Percentiles rank a stretch among this genome's conserved stretches.
phyloP scores from a whole-genome alignment of 1,139 yeast species.

The Blastobotrys apis region DNA sequence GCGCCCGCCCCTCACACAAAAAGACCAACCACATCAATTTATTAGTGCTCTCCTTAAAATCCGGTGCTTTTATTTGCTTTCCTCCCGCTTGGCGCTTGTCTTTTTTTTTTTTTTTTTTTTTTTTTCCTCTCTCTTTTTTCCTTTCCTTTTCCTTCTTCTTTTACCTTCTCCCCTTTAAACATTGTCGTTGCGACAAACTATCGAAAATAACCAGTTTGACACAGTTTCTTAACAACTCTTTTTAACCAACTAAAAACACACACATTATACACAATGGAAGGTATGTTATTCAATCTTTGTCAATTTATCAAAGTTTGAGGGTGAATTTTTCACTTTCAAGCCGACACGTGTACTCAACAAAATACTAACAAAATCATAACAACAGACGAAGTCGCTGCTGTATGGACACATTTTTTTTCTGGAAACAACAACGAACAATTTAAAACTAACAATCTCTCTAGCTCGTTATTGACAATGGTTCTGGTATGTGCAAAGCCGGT shows the following conservation, averaged over 20 bases:
- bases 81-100: background rate
- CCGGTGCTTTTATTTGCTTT: no score
- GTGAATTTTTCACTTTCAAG: no score
- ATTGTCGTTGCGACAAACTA: no score
- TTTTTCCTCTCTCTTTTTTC: conserved; percentile 16
- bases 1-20: no score
- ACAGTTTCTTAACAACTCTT: background rate
- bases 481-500: conserved; percentile 99
- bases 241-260: background rate
- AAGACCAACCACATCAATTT: no score
- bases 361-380: background rate
- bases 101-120: background rate
- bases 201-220: no score
- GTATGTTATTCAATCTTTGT: conserved; percentile 22
- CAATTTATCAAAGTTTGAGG: no score
- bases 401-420: conserved; percentile 15
- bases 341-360: background rate
- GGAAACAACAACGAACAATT: background rate
- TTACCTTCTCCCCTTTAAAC: conserved; percentile 20
- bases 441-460: conserved; percentile 9
- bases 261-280: conserved; percentile 23
- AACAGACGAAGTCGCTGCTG: conserved; percentile 38
- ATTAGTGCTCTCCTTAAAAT: no score
- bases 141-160: conserved; percentile 18
- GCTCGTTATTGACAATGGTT: conserved; percentile 98